phyloP scores from a whole-genome alignment of 2,329 filamentous ascomycete species.

The Colletotrichum brevisporum region DNA sequence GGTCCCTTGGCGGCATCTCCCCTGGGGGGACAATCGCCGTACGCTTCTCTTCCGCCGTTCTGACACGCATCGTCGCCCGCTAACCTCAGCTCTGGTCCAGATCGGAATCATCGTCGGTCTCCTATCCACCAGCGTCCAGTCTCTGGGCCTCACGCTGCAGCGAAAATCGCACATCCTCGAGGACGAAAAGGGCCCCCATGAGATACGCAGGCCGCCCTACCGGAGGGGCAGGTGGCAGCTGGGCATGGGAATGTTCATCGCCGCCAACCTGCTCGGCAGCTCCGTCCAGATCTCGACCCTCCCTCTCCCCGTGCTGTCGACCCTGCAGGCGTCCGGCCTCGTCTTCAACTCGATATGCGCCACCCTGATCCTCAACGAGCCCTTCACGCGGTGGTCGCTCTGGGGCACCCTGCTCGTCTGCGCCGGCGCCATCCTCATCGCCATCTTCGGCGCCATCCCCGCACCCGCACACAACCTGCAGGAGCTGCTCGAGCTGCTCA shows the following conservation, averaged over 20 bases:
- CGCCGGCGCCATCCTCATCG: conserved; percentile 89
- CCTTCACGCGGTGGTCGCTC: conserved; percentile 94
- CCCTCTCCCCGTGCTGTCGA: conserved; percentile 93
- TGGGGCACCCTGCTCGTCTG: conserved; percentile 91
- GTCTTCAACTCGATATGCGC: conserved; percentile 99
- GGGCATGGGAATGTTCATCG: conserved; percentile 97
- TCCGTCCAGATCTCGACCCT: conserved; percentile 98
- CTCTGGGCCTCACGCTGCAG: conserved; percentile 93
- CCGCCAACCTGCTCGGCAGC: conserved; percentile 94
- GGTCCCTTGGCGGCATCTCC: conserved; percentile 81
- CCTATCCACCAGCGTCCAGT: conserved; percentile 94
- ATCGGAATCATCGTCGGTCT: conserved; percentile 94
- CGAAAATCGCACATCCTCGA: conserved; percentile 98
- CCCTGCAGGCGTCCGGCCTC: conserved; percentile 92
- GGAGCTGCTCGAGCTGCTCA: conserved; percentile 84
- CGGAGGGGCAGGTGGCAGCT: conserved; percentile 94
- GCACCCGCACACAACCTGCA: conserved; percentile 90
- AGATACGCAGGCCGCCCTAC: conserved; percentile 88
- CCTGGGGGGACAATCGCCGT: conserved; percentile 84
- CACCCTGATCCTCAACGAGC: conserved; percentile 90
- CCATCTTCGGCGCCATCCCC: conserved; percentile 92
- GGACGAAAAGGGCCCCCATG: conserved; percentile 88
- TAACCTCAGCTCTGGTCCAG: conserved; percentile 58
- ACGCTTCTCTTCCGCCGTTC: conserved; percentile 51
- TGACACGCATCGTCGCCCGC: conserved; percentile 7